Evolutionary conservation across 768 basidiomycete species (phyloP).

Genomic region (Clitopilus hobsonii): DNA sequence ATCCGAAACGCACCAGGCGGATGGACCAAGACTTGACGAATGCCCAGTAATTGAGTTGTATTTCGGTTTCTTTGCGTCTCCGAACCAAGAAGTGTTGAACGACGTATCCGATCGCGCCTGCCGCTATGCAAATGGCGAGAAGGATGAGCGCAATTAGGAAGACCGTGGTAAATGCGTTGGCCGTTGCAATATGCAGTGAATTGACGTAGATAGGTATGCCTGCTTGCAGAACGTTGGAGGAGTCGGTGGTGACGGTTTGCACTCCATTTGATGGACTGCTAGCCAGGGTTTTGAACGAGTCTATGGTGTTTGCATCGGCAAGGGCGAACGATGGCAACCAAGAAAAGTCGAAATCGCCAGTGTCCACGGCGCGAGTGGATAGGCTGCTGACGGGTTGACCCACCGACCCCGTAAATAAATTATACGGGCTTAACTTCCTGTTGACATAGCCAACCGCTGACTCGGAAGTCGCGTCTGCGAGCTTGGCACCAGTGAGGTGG

Average conservation of each 20-base stretch:
- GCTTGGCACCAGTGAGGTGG: constrained; percentile 71
- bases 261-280: constrained; percentile 30
- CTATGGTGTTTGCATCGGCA: background rate
- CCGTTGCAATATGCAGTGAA: constrained; percentile 70
- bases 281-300: constrained; percentile 6
- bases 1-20: constrained; percentile 51
- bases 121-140: constrained; percentile 49
- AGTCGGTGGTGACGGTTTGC: constrained; percentile 58
- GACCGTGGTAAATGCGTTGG: constrained; percentile 88
- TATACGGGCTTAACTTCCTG: constrained; percentile 78
- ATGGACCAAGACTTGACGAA: constrained; percentile 59
- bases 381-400: background rate
- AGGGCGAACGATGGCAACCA: background rate
- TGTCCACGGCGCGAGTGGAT: constrained; percentile 1
- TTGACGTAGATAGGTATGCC: constrained; percentile 84
- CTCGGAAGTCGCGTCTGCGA: constrained; percentile 54
- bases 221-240: constrained; percentile 66
- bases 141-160: constrained; percentile 72
- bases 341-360: background rate
- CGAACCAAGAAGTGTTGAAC: constrained; percentile 29
- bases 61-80: constrained; percentile 11
- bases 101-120: constrained; percentile 50
- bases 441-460: constrained; percentile 75
- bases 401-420: no score
- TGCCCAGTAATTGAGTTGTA: constrained; percentile 31